Conservation (phyloP, 176 grass and related monocot species). For the Cymbopogon citratus region DNA sequence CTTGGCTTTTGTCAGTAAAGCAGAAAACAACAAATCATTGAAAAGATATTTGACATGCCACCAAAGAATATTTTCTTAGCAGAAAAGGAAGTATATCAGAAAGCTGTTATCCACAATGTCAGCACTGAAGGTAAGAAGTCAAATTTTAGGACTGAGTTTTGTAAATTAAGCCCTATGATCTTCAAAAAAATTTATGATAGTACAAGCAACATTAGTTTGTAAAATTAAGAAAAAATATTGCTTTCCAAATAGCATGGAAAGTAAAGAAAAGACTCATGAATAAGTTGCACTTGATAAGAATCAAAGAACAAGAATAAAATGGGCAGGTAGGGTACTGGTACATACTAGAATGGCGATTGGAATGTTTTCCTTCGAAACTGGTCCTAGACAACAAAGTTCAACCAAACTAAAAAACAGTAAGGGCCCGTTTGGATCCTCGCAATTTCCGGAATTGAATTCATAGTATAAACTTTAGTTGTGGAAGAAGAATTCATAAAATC, state of each 20-base stretch:
- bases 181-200: neutral
- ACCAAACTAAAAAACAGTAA: slow-evolving; percentile 11
- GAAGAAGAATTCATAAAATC: too few relatives aligned
- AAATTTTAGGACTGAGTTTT: neutral
- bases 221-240: neutral
- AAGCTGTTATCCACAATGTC: neutral
- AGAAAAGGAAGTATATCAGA: slow-evolving; percentile 1
- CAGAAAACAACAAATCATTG: neutral
- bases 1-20: neutral
- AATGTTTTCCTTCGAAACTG: neutral
- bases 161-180: neutral
- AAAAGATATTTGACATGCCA: neutral
- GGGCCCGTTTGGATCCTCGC: too few relatives aligned
- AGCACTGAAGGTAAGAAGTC: neutral
- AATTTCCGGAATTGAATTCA: too few relatives aligned
- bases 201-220: neutral
- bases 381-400: neutral
- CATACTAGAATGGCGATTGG: neutral
- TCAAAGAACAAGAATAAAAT: slow-evolving; percentile 13
- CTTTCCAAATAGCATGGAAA: neutral
- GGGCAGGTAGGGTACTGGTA: neutral
- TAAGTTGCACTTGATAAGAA: too few relatives aligned
- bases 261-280: too few relatives aligned
- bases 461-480: too few relatives aligned
- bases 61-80: neutral